These are phyloP conservation scores for Kodamaea fungicola DNA, from an alignment of 1,139 yeast species.

Conservation along the genomic window DNA sequence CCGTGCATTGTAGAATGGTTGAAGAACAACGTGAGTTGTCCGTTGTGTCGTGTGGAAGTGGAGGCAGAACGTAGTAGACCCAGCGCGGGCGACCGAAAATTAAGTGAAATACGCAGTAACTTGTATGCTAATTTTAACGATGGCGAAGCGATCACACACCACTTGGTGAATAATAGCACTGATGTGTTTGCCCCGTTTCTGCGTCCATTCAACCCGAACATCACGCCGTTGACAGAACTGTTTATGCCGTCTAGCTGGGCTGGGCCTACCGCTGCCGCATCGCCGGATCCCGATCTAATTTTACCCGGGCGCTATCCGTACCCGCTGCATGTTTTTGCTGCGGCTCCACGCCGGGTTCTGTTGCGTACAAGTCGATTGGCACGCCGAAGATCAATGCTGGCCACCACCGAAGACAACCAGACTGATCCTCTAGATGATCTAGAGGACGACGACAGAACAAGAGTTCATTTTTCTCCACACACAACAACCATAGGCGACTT, in stretches of 20 bases:
- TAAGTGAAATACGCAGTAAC: constrained; percentile 9
- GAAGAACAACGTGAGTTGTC: constrained; percentile 40
- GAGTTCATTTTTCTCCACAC: constrained; percentile 12
- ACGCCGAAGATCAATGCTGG: constrained; percentile 5
- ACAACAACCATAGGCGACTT: constrained; percentile 12
- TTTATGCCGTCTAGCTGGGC: constrained; percentile 40
- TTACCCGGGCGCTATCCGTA: constrained; percentile 33
- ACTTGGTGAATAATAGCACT: constrained; percentile 30
- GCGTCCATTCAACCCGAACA: constrained; percentile 33
- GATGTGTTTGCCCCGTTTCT: constrained; percentile 35
- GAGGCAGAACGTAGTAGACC: constrained; percentile 13
- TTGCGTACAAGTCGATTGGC: constrained; percentile 6
- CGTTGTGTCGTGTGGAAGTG: constrained; percentile 45
- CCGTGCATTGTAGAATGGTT: constrained; percentile 45
- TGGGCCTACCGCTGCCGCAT: constrained; percentile 7
- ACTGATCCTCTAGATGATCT: constrained; percentile 2
- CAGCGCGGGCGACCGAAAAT: constrained; percentile 18
- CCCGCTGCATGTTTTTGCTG: constrained; percentile 8
- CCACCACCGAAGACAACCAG: constrained; percentile 4
- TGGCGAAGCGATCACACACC: constrained; percentile 19
- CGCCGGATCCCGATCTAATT: constrained; percentile 13
- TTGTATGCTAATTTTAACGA: constrained; percentile 13
- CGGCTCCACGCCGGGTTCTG: constrained; percentile 4
- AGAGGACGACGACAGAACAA: constrained; percentile 3
- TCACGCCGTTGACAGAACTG: constrained; percentile 44